Evolutionary conservation across 306 rosid species (phyloP), one percentile per base, ranked within the genome.

Genomic region (Mimosa pudica): DNA sequence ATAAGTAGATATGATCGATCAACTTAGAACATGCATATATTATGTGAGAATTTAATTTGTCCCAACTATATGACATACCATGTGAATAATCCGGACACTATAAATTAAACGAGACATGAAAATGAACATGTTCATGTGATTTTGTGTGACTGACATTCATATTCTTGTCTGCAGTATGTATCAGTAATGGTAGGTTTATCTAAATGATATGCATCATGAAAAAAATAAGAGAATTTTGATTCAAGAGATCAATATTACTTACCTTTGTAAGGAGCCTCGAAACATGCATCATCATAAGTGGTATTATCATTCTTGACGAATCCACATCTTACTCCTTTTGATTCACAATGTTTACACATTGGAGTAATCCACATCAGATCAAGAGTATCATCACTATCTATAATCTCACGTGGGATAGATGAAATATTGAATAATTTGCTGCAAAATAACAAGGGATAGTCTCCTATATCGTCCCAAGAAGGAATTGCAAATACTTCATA

Each of bases 401-500:
- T 2, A 9, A 33, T 20, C 0, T 63, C 9, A 33, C 11, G 4
- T 12, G 69, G 69, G 44, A 63, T 2, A 1, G 44, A 32, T 63
- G 44, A 33, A 63, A 33, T 10, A 44, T 11, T 33, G 6, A 20
- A 12, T 13, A 33, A 12, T 63, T 63, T 63, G 4, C 16, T 33
- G 69, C 45, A 63, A 63, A 12, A 30, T 20, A 5, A 62, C 41
- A 32, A 33, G n/a, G 69, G 42, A 6, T 32, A 0, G 0, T 5
- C 16, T 32, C 6, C n/a, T 1, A 63, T 32, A 1, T 5, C 0
- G 0, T 2, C 1, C 0, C 1, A 0, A 10, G 67, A 30, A 10
- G 5, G 2, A 30, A 30, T 5, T n/a, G 45, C 45, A 63, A 8
- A 20, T 13, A 63, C 45, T 33, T 33, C 10, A 32, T 63, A 12